These are phyloP conservation scores for Aspergillus floridensis DNA, from an alignment of 2,329 filamentous ascomycete species.

Conservation along the genomic window DNA sequence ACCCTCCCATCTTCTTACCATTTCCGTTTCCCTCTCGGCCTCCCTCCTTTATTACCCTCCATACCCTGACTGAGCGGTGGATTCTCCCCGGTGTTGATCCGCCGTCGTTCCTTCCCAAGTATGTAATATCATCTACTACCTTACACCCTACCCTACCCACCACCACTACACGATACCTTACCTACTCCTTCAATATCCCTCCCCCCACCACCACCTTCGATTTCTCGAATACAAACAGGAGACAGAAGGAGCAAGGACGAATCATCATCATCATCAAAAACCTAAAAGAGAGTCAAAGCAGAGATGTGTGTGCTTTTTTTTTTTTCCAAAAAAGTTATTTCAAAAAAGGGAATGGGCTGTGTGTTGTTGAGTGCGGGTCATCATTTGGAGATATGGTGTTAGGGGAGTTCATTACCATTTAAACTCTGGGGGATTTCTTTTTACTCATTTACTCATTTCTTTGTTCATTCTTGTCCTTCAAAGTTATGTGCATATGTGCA, in stretches of 20 bases:
- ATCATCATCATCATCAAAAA: not conserved
- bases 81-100: not conserved
- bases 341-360: not conserved
- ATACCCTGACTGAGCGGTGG: not conserved
- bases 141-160: not conserved
- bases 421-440: constrained; percentile 4
- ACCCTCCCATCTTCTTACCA: too few relatives aligned
- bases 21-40: too few relatives aligned
- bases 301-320: constrained; percentile 1
- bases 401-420: constrained; percentile 2
- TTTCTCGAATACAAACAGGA: not conserved
- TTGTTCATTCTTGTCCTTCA: constrained; percentile 1
- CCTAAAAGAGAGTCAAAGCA: constrained; percentile 6
- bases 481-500: constrained; percentile 24
- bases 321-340: not conserved
- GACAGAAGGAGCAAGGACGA: not conserved
- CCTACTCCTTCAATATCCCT: not conserved
- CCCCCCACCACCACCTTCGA: too few relatives aligned
- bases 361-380: not conserved
- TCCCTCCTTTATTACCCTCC: too few relatives aligned
- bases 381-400: constrained; percentile 12
- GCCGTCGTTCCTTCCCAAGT: not conserved
- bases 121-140: not conserved
- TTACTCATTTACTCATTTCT: not conserved
- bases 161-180: not conserved